These are phyloP conservation scores for Cutaneotrichosporon mucoides DNA, from an alignment of 1,284 basidiomycete species.

Conservation along the genomic window DNA sequence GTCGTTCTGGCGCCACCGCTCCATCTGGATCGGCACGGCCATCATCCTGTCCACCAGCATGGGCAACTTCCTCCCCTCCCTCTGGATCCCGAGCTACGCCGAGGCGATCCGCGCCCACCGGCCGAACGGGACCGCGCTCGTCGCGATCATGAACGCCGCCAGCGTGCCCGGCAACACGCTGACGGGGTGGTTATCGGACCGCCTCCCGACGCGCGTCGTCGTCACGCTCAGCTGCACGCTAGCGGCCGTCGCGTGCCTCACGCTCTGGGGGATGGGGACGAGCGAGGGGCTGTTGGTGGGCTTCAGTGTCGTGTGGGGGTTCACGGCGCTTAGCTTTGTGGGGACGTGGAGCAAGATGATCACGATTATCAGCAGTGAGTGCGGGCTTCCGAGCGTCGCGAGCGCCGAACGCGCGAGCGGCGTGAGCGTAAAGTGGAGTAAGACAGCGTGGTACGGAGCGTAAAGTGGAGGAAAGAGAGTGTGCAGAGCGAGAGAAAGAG, in stretches of 20 bases:
- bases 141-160: slow-evolving; percentile 48
- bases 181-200: slow-evolving; percentile 43
- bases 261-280: slow-evolving; percentile 48
- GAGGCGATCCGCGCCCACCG: slow-evolving; percentile 32
- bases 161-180: slow-evolving; percentile 43
- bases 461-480: too few relatives aligned
- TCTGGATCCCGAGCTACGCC: slow-evolving; percentile 47
- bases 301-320: slow-evolving; percentile 36
- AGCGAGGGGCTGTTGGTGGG: slow-evolving; percentile 26
- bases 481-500: too few relatives aligned
- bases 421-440: too few relatives aligned
- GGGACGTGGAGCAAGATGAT: slow-evolving; percentile 40
- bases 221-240: slow-evolving; percentile 39
- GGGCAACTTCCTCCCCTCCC: slow-evolving; percentile 46
- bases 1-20: slow-evolving; percentile 26
- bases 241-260: slow-evolving; percentile 36
- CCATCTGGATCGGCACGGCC: slow-evolving; percentile 34
- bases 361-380: slow-evolving; percentile 33
- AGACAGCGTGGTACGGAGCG: too few relatives aligned
- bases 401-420: too few relatives aligned
- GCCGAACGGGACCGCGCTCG: slow-evolving; percentile 41
- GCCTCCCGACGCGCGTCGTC: slow-evolving; percentile 31
- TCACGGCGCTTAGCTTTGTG: slow-evolving; percentile 33
- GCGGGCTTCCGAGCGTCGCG: background rate
- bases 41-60: slow-evolving; percentile 41